Evolutionary conservation across 2,329 filamentous ascomycete species (phyloP).

Genomic region (Huntiella savannae): DNA sequence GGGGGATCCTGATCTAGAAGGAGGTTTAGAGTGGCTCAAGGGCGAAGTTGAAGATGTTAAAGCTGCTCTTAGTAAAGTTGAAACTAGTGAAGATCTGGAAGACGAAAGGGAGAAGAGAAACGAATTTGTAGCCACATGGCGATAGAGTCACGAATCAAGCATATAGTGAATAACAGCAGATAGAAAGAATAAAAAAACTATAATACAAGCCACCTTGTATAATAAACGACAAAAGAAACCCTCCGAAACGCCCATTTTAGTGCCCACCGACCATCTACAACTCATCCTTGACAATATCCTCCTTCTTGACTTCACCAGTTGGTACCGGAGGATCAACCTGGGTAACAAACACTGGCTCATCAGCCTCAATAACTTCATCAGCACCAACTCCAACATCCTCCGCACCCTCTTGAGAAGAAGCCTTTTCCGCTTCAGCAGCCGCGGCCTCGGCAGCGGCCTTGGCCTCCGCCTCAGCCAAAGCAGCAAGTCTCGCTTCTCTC

Average conservation of each 20-base stretch:
- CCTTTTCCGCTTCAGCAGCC: slow-evolving; percentile 13
- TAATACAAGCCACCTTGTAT: neutral
- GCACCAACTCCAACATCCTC: slow-evolving; percentile 3
- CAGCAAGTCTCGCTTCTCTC: slow-evolving; percentile 12
- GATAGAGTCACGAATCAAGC: neutral
- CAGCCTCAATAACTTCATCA: slow-evolving; percentile 10
- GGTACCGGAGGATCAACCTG: slow-evolving; percentile 11
- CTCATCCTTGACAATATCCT: slow-evolving; percentile 2
- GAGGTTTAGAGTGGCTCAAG: slow-evolving; percentile 26
- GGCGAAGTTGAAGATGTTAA: slow-evolving; percentile 26
- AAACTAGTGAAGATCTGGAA: slow-evolving; percentile 17
- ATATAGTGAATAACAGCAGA: neutral
- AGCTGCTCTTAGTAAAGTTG: slow-evolving; percentile 21
- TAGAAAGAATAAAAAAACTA: neutral
- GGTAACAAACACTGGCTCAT: slow-evolving; percentile 15
- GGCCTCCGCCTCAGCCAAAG: neutral
- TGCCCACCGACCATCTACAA: neutral
- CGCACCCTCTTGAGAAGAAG: slow-evolving; percentile 15
- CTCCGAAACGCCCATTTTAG: too few relatives aligned
- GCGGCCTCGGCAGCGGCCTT: neutral
- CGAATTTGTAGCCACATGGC: slow-evolving; percentile 28
- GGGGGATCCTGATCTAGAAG: slow-evolving; percentile 33
- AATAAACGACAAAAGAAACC: too few relatives aligned
- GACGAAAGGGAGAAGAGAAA: slow-evolving; percentile 28
- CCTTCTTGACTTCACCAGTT: neutral